A percentile compares a stretch with the other conserved stretches of the same genome.
Conservation (phyloP, 257 asterid genomes). For the Scutellaria barbata region DNA sequence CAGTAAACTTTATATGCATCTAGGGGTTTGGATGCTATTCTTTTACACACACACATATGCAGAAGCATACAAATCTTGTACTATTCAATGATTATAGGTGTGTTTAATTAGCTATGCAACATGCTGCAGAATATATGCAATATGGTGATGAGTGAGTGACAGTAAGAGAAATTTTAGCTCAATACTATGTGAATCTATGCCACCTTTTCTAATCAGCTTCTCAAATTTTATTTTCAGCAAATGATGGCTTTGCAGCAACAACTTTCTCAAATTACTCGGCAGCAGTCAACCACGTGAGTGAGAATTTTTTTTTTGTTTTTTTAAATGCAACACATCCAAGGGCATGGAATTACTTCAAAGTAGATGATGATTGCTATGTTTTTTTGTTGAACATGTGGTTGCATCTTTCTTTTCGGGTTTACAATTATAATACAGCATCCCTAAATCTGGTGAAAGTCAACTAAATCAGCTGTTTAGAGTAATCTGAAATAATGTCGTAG, state of each 20-base stretch:
- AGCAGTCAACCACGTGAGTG: conserved; percentile 59
- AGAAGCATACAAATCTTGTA: conserved; percentile 6
- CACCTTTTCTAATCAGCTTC: conserved; percentile 28
- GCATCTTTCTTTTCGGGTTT: conserved; percentile 12
- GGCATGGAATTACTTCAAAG: not conserved
- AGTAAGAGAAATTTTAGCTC: not conserved
- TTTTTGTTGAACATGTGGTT: conserved; percentile 4
- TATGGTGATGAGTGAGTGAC: not conserved
- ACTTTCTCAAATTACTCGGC: conserved; percentile 57
- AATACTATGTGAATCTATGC: not conserved
- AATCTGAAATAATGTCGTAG: not conserved
- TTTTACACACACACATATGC: not conserved
- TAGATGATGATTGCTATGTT: conserved; percentile 16
- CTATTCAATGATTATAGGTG: not conserved
- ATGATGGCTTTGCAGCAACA: conserved; percentile 67
- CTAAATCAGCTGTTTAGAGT: conserved; percentile 16
- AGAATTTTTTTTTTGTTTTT: conserved; percentile 2
- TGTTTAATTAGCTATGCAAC: not conserved
- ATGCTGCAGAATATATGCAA: not conserved
- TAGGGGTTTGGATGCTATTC: not conserved
- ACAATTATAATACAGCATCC: conserved; percentile 5
- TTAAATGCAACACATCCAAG: conserved; percentile 25
- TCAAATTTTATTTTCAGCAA: conserved; percentile 47
- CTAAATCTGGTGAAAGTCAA: conserved; percentile 21
- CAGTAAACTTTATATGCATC: conserved; percentile 15